phyloP scores from a whole-genome alignment of 352 stramenopile species.

The Globisporangium cystogenes region DNA sequence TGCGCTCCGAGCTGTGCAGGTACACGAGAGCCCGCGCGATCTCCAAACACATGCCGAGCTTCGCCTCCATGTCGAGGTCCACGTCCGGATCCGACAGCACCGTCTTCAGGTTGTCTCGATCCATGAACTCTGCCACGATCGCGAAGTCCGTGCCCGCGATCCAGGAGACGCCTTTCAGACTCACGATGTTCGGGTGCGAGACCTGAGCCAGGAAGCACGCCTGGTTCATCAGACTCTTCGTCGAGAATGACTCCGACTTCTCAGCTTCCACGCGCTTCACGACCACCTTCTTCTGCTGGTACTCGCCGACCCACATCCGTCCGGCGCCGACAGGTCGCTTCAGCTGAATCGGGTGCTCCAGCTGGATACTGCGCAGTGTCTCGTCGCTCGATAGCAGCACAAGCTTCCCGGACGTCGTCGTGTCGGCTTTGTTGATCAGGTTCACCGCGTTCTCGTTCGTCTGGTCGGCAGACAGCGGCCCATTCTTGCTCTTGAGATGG shows the following conservation, averaged over 20 bases:
- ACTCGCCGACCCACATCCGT: constrained; percentile 55
- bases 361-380: constrained; percentile 37
- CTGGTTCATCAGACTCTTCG: constrained; percentile 60
- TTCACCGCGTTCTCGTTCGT: constrained; percentile 28
- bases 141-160: constrained; percentile 72
- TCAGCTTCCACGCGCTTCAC: constrained; percentile 73
- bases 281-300: constrained; percentile 45
- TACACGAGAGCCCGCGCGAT: constrained; percentile 55
- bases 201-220: constrained; percentile 39
- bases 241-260: constrained; percentile 44
- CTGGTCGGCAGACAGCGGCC: neutral
- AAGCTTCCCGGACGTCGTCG: constrained; percentile 26
- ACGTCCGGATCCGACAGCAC: constrained; percentile 51
- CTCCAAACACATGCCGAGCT: constrained; percentile 65
- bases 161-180: constrained; percentile 60
- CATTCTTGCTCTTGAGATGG: constrained; percentile 20
- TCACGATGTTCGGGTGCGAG: constrained; percentile 62
- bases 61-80: constrained; percentile 43
- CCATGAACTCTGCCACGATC: constrained; percentile 70
- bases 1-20: constrained; percentile 46
- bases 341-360: constrained; percentile 47
- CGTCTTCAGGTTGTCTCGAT: constrained; percentile 56
- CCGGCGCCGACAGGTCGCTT: constrained; percentile 46
- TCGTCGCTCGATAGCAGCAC: constrained; percentile 73
- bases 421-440: constrained; percentile 42